Conservation (phyloP, 768 basidiomycete species). For the Pholiota microspora region DNA sequence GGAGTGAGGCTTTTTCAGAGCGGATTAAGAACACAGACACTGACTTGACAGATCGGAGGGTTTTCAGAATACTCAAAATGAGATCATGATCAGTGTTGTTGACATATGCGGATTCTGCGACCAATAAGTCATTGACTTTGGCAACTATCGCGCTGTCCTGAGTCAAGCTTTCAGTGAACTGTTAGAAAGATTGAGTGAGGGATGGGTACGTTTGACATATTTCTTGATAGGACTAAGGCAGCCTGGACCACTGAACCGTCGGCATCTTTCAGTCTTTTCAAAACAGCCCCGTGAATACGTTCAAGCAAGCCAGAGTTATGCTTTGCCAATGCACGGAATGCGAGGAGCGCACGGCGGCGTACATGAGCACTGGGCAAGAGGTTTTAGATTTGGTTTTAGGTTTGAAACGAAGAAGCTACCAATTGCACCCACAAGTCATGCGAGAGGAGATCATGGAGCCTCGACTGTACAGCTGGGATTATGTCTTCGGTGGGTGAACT, state of each 20-base stretch:
- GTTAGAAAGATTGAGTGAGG: not conserved
- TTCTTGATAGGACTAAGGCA: constrained; percentile 36
- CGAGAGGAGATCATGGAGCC: constrained; percentile 61
- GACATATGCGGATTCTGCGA: constrained; percentile 10
- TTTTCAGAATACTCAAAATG: constrained; percentile 14
- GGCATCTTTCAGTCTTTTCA: constrained; percentile 41
- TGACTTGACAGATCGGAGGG: constrained; percentile 13
- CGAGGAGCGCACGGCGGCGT: constrained; percentile 60
- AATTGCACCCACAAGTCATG: constrained; percentile 72
- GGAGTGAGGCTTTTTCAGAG: too few species aligned
- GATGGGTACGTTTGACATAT: constrained; percentile 21
- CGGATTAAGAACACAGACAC: not conserved
- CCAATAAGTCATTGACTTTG: constrained; percentile 17
- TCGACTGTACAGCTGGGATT: constrained; percentile 72
- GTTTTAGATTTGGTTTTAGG: constrained; percentile 11
- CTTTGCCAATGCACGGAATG: constrained; percentile 50
- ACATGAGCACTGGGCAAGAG: constrained; percentile 46
- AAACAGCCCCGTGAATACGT: constrained; percentile 34
- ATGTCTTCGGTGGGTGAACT: constrained; percentile 61
- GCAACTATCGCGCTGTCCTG: constrained; percentile 12
- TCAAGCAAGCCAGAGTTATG: constrained; percentile 45
- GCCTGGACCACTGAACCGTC: constrained; percentile 43
- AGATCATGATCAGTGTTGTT: constrained; percentile 10
- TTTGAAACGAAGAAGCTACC: constrained; percentile 10
- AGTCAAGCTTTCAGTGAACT: not conserved